Evolutionary conservation across 176 grass and related monocot genomes (phyloP), one percentile per base, ranked within the genome.

Genomic region (Microstegium vimineum): DNA sequence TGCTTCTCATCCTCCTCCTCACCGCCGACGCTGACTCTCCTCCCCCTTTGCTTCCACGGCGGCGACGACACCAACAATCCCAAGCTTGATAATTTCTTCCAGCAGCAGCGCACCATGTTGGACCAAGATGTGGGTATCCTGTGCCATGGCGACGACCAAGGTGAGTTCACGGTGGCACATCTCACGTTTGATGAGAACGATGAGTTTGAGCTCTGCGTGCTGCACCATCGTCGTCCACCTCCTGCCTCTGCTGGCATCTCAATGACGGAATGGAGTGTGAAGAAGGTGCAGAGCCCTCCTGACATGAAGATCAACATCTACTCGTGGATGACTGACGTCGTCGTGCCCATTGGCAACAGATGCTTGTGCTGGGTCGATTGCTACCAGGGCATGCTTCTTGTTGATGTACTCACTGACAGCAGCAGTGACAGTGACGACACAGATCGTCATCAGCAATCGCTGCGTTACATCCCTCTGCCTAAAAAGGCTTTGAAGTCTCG

Each of bases 151-250:
- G 17, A 18, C 4, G 16, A 7, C 5, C 35, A 4, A 36, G 16
- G 14, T 18, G 6, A 52, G 17, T 52, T 52, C 47, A 52, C 47
- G 17, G 47, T 52, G 47, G 47, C 16, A 20, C 1, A 52, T 0
- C 17, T 52, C 47, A 20, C 0, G 47, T 5, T 18, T 8, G 5
- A 4, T 0, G 0, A 5, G 4, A 16, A 0, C 4, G 2, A 7
- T 2, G 17, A 52, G 47, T 0, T 52, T 5, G 15, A 52, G 17
- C 47, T 52, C 5, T 52, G 47, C 47, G 1, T 52, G 47, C 17
- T 52, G 47, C 47, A 52, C 17, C 1, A 18, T n/a, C n/a, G 35
- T 6, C 4, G 5, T 52, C 17, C 47, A 18, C 17, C 47, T 52
- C 16, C 47, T 20, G 47, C 17, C n/a, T n/a, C n/a, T n/a, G n/a